These are phyloP conservation scores for Phlyctochytrium bullatum DNA, from an alignment of 192 early-diverging fungal genomes.

Conservation along the genomic window DNA sequence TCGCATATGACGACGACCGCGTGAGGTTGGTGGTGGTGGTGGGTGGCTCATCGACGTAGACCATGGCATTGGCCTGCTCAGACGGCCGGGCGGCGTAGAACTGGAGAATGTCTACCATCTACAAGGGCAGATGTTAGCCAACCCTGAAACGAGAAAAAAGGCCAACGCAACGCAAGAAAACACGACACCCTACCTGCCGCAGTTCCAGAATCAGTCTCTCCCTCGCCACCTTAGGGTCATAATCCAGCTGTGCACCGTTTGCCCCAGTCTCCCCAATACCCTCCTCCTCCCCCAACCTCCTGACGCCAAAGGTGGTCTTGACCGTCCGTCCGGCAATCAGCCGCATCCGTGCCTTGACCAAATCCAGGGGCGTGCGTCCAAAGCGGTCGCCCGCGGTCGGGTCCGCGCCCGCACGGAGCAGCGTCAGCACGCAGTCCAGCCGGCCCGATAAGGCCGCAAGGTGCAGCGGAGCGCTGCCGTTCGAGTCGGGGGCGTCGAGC, in stretches of 20 bases:
- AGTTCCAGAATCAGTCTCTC: conserved; percentile 1
- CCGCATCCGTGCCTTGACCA: conserved; percentile 7
- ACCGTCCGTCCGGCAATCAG: background rate
- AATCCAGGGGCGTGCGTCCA: conserved; percentile 14
- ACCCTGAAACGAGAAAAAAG: background rate
- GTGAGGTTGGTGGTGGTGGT: too few species aligned
- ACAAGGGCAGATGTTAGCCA: background rate
- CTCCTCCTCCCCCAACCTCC: too few species aligned
- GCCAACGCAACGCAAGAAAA: too few species aligned
- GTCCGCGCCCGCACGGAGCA: conserved; percentile 30
- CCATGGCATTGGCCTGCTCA: background rate
- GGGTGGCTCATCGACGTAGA: too few species aligned
- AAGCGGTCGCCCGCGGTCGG: background rate
- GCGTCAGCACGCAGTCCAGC: conserved; percentile 23
- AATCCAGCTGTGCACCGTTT: too few species aligned
- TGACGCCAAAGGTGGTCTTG: background rate
- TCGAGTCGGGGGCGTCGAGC: conserved; percentile 26
- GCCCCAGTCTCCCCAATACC: too few species aligned
- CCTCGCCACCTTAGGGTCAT: too few species aligned
- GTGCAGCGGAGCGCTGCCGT: conserved; percentile 41
- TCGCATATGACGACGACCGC: too few species aligned
- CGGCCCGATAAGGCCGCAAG: conserved; percentile 34
- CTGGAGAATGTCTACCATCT: conserved; percentile 2
- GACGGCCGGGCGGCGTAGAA: background rate
- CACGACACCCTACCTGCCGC: background rate